These are phyloP conservation scores for Durusdinium trenchii DNA, from an alignment of 73 alveolate genomes.

Conservation along the genomic window DNA sequence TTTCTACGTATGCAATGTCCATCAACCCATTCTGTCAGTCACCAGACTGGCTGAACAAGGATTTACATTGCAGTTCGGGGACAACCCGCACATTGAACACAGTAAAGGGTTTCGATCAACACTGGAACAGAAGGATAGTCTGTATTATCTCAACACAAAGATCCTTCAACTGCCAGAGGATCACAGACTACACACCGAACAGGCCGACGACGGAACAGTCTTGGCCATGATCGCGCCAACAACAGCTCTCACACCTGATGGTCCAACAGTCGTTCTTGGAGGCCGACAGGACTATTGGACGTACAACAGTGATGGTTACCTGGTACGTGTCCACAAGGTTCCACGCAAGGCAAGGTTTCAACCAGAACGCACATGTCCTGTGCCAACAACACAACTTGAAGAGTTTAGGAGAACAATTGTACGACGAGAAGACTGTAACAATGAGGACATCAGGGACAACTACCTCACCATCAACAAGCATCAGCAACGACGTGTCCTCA, in stretches of 20 bases:
- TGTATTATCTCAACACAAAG: background rate
- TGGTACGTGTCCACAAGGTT: background rate
- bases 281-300: background rate
- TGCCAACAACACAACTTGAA: background rate
- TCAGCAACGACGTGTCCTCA: background rate
- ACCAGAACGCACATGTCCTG: background rate
- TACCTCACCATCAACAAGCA: background rate
- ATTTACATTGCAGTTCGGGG: background rate
- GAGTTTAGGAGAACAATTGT: background rate
- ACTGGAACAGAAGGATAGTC: background rate
- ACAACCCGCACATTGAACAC: background rate
- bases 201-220: background rate
- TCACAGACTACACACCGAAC: background rate
- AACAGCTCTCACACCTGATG: background rate
- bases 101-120: background rate
- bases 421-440: background rate
- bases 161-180: background rate
- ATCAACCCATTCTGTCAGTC: conserved; percentile 18
- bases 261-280: background rate
- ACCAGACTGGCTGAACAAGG: conserved; percentile 34
- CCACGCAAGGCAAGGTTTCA: background rate
- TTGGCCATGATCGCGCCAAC: conserved; percentile 12
- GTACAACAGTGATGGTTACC: conserved; percentile 1
- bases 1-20: conserved; percentile 3
- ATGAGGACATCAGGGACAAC: background rate